Percentiles rank a stretch among this genome's conserved stretches.
These are phyloP conservation scores for Colletotrichum salicis DNA, from an alignment of 2,329 filamentous ascomycete genomes.

Conservation along the genomic window DNA sequence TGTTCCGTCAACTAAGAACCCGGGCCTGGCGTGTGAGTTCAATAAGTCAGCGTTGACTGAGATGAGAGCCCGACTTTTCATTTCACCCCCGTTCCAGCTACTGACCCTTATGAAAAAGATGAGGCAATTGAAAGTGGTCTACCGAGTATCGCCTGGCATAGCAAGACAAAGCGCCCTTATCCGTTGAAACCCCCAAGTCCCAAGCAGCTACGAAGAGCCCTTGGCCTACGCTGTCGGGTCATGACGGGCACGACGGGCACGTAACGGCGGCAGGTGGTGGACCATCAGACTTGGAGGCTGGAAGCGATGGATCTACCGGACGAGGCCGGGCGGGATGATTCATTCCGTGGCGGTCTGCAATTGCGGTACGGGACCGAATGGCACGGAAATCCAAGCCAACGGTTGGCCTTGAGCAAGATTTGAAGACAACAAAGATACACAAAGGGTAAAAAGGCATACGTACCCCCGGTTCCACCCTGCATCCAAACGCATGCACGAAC, in stretches of 20 bases:
- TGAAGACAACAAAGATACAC: constrained; percentile 19
- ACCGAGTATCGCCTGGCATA: background rate
- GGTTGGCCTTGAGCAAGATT: constrained; percentile 32
- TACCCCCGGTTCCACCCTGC: constrained; percentile 33
- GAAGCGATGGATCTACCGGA: constrained; percentile 28
- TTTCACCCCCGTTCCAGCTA: background rate
- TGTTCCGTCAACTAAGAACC: constrained; percentile 7
- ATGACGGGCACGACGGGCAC: background rate
- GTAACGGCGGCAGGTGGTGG: background rate
- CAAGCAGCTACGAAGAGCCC: background rate
- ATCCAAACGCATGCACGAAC: constrained; percentile 30
- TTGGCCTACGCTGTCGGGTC: background rate
- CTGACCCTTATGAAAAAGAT: background rate
- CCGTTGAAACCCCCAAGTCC: background rate
- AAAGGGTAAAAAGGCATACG: constrained; percentile 36
- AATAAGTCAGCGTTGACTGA: constrained; percentile 30
- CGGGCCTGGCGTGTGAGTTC: background rate
- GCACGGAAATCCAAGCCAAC: constrained; percentile 13
- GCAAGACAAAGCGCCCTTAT: constrained; percentile 13
- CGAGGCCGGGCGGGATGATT: constrained; percentile 21
- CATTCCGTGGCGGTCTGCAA: constrained; percentile 27
- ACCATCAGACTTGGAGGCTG: constrained; percentile 11
- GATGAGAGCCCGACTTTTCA: background rate
- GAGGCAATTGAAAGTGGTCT: background rate
- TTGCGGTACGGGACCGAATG: constrained; percentile 14